Base-by-base conservation (phyloP, 306 rosid species). In the Trichosanthes cucumerina region DNA sequence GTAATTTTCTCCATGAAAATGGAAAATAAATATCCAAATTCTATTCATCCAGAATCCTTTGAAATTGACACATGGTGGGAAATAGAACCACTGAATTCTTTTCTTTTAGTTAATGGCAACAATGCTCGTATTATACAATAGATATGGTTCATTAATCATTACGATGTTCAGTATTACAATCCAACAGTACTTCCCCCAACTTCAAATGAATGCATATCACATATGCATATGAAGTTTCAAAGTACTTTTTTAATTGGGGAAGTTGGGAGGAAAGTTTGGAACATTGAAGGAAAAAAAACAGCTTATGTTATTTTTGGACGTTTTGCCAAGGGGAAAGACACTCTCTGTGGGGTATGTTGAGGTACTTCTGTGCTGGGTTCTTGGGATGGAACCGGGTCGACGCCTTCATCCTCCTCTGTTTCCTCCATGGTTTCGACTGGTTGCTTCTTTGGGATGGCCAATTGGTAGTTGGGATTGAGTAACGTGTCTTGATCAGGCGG, bases 401-500 rank as follows among this genome's bases (percentile, higher is more conserved):
- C 79, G 49, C 88, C 96, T 31, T 92, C 98, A 28, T 88, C 95
- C 54, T 85, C 91, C 78, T 90, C 95, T 9, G 83, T 92, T 85
- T 94, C 93, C 82, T 90, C 96, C 12, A 81, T 77, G 59, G 90
- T 88, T 80, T 85, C 93, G 0, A 88, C 81, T 36, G 92, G 71
- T 79, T 85, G 96, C 82, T 85, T 91, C 89, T 83, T 92, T 28
- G 96, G 93, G 80, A 92, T 75, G 8, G 85, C 92, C 73, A 92
- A 81, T 82, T 91, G 98, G 77, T 91, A 92, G 83, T 91, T 93
- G 12, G 98, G 94, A 74, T 85, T 82, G 82, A 91, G 82, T 71
- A 93, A 80, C 2, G 97, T 90, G 86, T 93, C 97, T 78, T 87
- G 91, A 50, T 93, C 96, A 0, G 90, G 92, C 26, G 97, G 98